Evolutionary conservation across 2,329 filamentous ascomycete species (phyloP).

Genomic region (Chlorencoelia australis): DNA sequence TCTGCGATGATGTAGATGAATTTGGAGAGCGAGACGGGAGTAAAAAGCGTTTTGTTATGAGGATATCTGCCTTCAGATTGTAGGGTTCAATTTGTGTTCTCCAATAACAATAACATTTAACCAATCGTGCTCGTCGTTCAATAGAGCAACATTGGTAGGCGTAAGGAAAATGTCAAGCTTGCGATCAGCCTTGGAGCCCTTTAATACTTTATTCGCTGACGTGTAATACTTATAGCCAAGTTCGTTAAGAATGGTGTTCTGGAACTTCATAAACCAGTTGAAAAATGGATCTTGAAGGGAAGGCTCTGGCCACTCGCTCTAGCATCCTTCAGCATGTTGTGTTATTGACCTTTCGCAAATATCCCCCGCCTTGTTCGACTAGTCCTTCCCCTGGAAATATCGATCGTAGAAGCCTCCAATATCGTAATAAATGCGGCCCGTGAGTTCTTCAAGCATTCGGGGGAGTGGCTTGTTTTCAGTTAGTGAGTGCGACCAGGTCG

Average conservation of each 20-base stretch:
- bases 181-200: slow-evolving; percentile 16
- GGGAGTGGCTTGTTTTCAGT: slow-evolving; percentile 2
- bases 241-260: slow-evolving; percentile 18
- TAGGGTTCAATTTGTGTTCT: slow-evolving; percentile 20
- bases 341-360: slow-evolving; percentile 18
- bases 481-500: slow-evolving; percentile 11
- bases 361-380: slow-evolving; percentile 13
- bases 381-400: slow-evolving; percentile 18
- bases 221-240: slow-evolving; percentile 17
- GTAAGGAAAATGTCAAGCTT: slow-evolving; percentile 21
- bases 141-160: slow-evolving; percentile 11
- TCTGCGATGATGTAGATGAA: too few species aligned
- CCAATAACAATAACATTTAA: slow-evolving; percentile 19
- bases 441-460: background rate
- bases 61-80: too few species aligned
- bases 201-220: slow-evolving; percentile 20
- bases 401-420: slow-evolving; percentile 15
- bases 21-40: too few species aligned
- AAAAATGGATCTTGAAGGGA: slow-evolving; percentile 18
- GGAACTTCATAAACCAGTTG: slow-evolving; percentile 18
- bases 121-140: slow-evolving; percentile 15
- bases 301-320: slow-evolving; percentile 17
- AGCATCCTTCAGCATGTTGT: slow-evolving; percentile 17
- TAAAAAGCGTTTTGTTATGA: too few species aligned
- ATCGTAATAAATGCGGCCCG: slow-evolving; percentile 17